Evolutionary conservation across 2,329 filamentous ascomycete genomes (phyloP).

Genomic region (Cercospora sp.): DNA sequence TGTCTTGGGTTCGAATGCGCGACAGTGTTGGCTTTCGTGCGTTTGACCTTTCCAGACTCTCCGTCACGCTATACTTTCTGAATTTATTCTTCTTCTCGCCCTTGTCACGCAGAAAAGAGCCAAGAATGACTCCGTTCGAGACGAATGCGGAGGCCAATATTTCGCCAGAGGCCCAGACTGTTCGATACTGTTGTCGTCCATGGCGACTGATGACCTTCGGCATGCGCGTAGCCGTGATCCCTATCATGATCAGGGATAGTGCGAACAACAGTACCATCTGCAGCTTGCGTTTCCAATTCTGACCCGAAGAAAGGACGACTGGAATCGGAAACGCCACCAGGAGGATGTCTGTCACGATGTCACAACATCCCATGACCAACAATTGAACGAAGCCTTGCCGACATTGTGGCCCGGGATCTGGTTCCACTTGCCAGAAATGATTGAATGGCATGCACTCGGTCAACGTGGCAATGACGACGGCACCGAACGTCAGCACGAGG

Average conservation of each 20-base stretch:
- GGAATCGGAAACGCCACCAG: conserved; percentile 87
- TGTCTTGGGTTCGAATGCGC: conserved; percentile 73
- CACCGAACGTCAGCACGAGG: conserved; percentile 75
- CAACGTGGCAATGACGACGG: conserved; percentile 77
- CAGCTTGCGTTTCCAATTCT: conserved; percentile 74
- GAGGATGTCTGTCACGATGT: conserved; percentile 84
- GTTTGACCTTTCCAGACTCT: conserved; percentile 57
- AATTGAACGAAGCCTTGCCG: conserved; percentile 85
- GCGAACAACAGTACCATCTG: conserved; percentile 80
- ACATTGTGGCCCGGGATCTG: conserved; percentile 82
- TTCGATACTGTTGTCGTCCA: conserved; percentile 82
- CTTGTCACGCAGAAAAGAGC: conserved; percentile 87
- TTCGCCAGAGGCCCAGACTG: conserved; percentile 84
- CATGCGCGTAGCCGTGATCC: conserved; percentile 77
- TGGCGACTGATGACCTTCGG: conserved; percentile 69
- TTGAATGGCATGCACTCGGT: conserved; percentile 70
- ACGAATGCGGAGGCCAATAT: conserved; percentile 84
- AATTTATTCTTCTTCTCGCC: conserved; percentile 89
- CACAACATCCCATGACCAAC: conserved; percentile 83
- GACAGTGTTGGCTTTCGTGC: conserved; percentile 61
- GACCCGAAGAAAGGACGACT: conserved; percentile 76
- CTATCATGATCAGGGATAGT: conserved; percentile 76
- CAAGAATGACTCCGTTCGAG: conserved; percentile 85
- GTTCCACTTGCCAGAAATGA: conserved; percentile 59
- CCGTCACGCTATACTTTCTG: conserved; percentile 56